A percentile compares a stretch with the other conserved stretches of the same genome.
Evolutionary conservation across 2,329 filamentous ascomycete genomes (phyloP).

Genomic region (Aspergillus versicolor): DNA sequence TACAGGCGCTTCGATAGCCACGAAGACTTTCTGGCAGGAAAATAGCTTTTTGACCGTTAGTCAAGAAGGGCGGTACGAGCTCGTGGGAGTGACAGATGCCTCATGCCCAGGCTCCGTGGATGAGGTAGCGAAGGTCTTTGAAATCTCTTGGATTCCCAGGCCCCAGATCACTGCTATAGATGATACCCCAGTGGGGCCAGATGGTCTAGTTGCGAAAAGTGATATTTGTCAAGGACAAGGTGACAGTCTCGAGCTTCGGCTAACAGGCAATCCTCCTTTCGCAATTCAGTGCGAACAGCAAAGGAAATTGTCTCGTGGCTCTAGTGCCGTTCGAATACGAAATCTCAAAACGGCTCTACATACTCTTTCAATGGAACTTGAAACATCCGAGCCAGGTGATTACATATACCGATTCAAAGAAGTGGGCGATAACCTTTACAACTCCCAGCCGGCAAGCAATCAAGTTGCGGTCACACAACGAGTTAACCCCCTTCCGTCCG

Average conservation of each 20-base stretch:
- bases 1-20: conserved; percentile 49
- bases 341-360: conserved; percentile 74
- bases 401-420: conserved; percentile 86
- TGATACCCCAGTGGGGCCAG: conserved; percentile 48
- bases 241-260: conserved; percentile 77
- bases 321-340: conserved; percentile 64
- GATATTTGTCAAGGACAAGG: conserved; percentile 94
- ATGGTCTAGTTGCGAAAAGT: conserved; percentile 65
- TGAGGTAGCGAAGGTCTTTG: conserved; percentile 68
- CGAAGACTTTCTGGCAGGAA: conserved; percentile 50
- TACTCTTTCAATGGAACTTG: conserved; percentile 77
- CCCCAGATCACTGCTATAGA: conserved; percentile 67
- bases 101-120: conserved; percentile 83
- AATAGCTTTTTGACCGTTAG: conserved; percentile 71
- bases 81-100: conserved; percentile 72
- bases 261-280: conserved; percentile 81
- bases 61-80: conserved; percentile 73
- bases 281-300: conserved; percentile 78
- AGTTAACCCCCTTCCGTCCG: conserved; percentile 80
- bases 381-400: conserved; percentile 76
- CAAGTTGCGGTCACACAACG: conserved; percentile 74
- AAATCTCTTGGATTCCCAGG: conserved; percentile 80
- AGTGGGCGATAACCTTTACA: conserved; percentile 83
- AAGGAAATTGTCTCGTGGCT: conserved; percentile 67
- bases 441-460: conserved; percentile 65